A percentile compares a stretch with the other conserved stretches of the same genome.
These are phyloP conservation scores for Eimeria mitis DNA, from an alignment of 169 alveolate genomes.

Conservation along the genomic window DNA sequence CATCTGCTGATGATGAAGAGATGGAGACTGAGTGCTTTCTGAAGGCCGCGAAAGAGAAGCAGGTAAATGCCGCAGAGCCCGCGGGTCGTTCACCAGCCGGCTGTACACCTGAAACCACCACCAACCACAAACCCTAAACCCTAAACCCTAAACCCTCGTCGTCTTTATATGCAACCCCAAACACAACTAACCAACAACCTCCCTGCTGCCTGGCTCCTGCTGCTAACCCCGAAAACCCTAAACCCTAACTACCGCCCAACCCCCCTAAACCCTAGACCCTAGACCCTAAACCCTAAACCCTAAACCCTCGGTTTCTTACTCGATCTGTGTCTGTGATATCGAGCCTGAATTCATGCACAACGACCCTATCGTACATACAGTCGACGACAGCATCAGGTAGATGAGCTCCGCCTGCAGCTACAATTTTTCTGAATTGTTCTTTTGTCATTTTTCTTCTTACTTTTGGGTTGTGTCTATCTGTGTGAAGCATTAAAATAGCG, in stretches of 20 bases:
- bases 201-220: not conserved
- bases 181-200: not conserved
- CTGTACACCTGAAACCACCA: constrained; percentile 32
- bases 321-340: constrained; percentile 70
- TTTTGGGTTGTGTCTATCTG: constrained; percentile 76
- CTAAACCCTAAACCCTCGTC: constrained; percentile 2
- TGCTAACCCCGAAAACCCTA: not conserved
- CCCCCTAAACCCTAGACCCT: not conserved
- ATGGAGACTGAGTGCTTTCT: constrained; percentile 7
- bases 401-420: not conserved
- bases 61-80: constrained; percentile 53
- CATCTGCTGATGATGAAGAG: not conserved
- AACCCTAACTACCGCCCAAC: not conserved
- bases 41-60: constrained; percentile 17
- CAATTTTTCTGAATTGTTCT: constrained; percentile 53
- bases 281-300: constrained; percentile 3
- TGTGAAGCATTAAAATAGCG: constrained; percentile 77
- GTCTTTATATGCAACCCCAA: not conserved
- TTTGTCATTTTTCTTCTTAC: constrained; percentile 74
- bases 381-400: constrained; percentile 18
- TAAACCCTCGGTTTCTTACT: not conserved
- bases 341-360: constrained; percentile 60
- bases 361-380: constrained; percentile 78
- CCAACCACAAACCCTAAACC: not conserved
- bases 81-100: constrained; percentile 74